Percentiles rank a stretch among this genome's conserved stretches.
Evolutionary conservation across 2,329 filamentous ascomycete species (phyloP).

Genomic region (Aspergillus sp.): DNA sequence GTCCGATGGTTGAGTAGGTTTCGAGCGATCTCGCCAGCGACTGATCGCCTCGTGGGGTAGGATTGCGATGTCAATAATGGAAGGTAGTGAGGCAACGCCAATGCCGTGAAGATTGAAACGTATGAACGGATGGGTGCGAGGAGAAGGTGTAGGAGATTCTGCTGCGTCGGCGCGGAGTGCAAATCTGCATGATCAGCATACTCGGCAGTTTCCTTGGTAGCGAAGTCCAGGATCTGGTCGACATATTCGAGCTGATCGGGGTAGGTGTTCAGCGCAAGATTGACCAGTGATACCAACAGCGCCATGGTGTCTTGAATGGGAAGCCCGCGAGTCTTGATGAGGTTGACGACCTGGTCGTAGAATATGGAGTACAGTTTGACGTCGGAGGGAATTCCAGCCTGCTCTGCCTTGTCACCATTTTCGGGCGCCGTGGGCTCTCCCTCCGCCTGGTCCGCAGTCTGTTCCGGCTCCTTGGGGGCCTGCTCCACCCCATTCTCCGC

Average conservation of each 20-base stretch:
- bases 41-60: conserved; percentile 84
- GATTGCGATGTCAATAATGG: conserved; percentile 87
- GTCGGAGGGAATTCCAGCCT: conserved; percentile 52
- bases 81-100: conserved; percentile 88
- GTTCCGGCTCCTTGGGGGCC: conserved; percentile 23
- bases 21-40: conserved; percentile 83
- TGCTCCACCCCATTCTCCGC: conserved; percentile 39
- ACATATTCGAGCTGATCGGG: conserved; percentile 90
- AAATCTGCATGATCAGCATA: conserved; percentile 94
- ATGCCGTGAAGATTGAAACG: conserved; percentile 89
- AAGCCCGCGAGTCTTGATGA: conserved; percentile 86
- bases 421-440: conserved; percentile 32
- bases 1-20: conserved; percentile 81
- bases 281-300: conserved; percentile 86
- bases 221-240: conserved; percentile 88
- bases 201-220: conserved; percentile 79
- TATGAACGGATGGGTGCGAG: conserved; percentile 88
- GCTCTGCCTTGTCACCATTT: conserved; percentile 28
- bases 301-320: conserved; percentile 95
- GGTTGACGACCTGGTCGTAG: conserved; percentile 89
- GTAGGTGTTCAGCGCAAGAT: conserved; percentile 93
- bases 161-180: conserved; percentile 81
- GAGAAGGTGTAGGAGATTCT: conserved; percentile 84
- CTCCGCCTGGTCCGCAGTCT: conserved; percentile 25
- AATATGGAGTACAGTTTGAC: conserved; percentile 96